A percentile compares a stretch with the other conserved stretches of the same genome.
Evolutionary conservation across 371 early-diverging fungal genomes (phyloP).

Genomic region (Haplosporangium sp.): DNA sequence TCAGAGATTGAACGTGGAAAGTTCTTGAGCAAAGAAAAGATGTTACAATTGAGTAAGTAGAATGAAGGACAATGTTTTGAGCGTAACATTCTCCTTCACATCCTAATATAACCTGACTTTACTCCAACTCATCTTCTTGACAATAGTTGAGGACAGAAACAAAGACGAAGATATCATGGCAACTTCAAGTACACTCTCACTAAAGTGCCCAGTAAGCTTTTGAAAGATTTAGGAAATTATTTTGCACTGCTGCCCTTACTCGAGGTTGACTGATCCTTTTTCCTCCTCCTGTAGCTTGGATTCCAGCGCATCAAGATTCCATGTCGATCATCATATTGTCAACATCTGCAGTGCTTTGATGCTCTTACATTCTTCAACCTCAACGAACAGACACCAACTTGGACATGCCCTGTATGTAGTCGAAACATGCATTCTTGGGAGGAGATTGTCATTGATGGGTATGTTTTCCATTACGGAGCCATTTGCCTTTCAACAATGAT

Average conservation of each 20-base stretch:
- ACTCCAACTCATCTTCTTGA: not conserved
- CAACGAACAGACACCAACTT: slow-evolving; percentile 77
- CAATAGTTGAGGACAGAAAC: slow-evolving; percentile 51
- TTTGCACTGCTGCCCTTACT: not conserved
- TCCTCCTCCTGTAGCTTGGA: slow-evolving; percentile 59
- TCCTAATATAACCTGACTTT: not conserved
- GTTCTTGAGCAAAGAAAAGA: slow-evolving; percentile 60
- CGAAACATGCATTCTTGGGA: slow-evolving; percentile 65
- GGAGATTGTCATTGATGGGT: slow-evolving; percentile 72
- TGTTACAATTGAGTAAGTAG: slow-evolving; percentile 62
- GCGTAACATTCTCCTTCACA: too few relatives aligned
- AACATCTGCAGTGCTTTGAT: slow-evolving; percentile 85
- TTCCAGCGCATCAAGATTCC: slow-evolving; percentile 74
- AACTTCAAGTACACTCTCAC: slow-evolving; percentile 65
- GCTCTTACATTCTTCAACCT: slow-evolving; percentile 72
- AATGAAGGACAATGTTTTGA: not conserved
- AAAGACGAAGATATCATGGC: slow-evolving; percentile 67
- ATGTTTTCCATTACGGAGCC: not conserved
- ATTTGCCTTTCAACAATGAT: not conserved
- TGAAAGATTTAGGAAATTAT: not conserved
- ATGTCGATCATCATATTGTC: slow-evolving; percentile 68
- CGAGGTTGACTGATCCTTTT: not conserved
- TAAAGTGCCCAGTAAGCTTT: slow-evolving; percentile 67
- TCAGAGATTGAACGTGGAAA: slow-evolving; percentile 56
- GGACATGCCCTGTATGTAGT: slow-evolving; percentile 83